phyloP scores from a whole-genome alignment of 2,329 filamentous ascomycete species.

The Leptographium radiaticola region DNA sequence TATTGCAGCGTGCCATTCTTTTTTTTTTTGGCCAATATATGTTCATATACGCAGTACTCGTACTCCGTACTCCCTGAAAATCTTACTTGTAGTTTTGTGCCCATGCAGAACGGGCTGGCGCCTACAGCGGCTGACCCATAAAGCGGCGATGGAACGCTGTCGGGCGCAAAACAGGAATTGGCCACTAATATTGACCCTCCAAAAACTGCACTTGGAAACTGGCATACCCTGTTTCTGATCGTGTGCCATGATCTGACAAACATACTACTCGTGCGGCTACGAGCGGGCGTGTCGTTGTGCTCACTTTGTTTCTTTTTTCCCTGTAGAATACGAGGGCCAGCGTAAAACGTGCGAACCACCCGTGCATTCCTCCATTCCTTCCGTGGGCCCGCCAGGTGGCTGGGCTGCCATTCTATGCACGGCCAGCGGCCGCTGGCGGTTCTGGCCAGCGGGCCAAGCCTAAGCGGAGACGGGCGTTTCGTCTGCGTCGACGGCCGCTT shows the following conservation, averaged over 20 bases:
- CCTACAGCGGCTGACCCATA: not conserved
- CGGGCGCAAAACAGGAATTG: not conserved
- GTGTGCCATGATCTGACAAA: no score
- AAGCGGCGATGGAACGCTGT: not conserved
- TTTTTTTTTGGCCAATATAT: no score
- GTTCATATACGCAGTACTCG: not conserved
- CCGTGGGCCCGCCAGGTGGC: not conserved
- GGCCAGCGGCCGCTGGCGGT: no score
- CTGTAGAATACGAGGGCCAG: not conserved
- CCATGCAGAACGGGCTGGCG: not conserved
- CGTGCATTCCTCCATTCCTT: not conserved
- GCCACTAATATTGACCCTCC: not conserved
- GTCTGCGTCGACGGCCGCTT: not conserved
- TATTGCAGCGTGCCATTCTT: no score
- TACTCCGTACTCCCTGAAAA: not conserved
- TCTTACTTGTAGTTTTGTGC: not conserved
- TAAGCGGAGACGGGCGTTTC: not conserved
- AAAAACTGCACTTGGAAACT: not conserved
- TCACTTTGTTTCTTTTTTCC: not conserved
- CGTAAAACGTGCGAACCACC: not conserved
- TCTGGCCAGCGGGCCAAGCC: not conserved
- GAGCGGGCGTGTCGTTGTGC: no score
- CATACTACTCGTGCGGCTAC: no score
- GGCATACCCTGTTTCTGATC: no score
- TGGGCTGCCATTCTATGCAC: not conserved